These are phyloP conservation scores for Lantana camara DNA, from an alignment of 257 asterid genomes.

Conservation along the genomic window DNA sequence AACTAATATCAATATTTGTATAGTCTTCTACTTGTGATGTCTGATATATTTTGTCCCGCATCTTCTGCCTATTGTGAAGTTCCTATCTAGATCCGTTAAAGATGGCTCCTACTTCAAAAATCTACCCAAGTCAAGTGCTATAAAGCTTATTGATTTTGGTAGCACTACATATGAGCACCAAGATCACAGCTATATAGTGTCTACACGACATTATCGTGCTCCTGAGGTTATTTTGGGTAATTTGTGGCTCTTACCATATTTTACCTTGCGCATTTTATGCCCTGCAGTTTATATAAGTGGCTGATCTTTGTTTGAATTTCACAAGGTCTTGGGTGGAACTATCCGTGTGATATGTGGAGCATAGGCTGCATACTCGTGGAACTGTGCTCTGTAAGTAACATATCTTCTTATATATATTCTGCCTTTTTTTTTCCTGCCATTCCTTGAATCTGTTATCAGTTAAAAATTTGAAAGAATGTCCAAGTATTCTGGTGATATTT, in stretches of 20 bases:
- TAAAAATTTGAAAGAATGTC: no score
- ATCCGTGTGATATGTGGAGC: slow-evolving; percentile 97
- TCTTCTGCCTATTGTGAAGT: slow-evolving; percentile 43
- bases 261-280: slow-evolving; percentile 1
- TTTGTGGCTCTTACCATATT: slow-evolving; percentile 28
- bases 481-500: no score
- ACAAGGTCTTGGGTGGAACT: slow-evolving; percentile 91
- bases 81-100: slow-evolving; percentile 54
- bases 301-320: slow-evolving; percentile 24
- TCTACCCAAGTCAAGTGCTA: slow-evolving; percentile 89
- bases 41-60: slow-evolving; percentile 13
- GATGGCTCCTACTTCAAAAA: slow-evolving; percentile 71
- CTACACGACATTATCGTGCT: slow-evolving; percentile 95
- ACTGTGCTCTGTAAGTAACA: slow-evolving; percentile 76
- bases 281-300: slow-evolving; percentile 6
- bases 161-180: slow-evolving; percentile 80
- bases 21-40: slow-evolving; percentile 11
- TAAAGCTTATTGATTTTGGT: slow-evolving; percentile 96
- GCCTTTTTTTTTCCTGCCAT: not conserved
- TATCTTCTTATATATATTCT: not conserved
- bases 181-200: slow-evolving; percentile 79
- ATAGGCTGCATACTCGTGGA: slow-evolving; percentile 90
- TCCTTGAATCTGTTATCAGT: no score
- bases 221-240: slow-evolving; percentile 97
- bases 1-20: not conserved